Evolutionary conservation across 192 early-diverging fungal genomes (phyloP).

Genomic region (Backusella liffmaniae): DNA sequence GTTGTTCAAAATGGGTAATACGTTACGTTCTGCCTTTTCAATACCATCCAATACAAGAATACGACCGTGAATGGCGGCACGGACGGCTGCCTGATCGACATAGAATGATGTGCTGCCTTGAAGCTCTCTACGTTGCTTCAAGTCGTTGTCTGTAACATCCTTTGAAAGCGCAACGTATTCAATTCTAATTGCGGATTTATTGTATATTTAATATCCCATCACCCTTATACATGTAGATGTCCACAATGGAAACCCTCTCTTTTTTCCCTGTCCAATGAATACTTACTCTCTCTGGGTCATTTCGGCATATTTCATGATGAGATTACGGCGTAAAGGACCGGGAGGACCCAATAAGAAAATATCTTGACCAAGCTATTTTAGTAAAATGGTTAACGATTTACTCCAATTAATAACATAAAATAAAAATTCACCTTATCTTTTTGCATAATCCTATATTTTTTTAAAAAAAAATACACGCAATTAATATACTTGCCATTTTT

Average conservation of each 20-base stretch:
- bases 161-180: constrained; percentile 75
- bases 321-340: constrained; percentile 60
- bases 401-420: not conserved
- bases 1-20: constrained; percentile 83
- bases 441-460: constrained; percentile 74
- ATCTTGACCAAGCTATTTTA: constrained; percentile 63
- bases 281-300: constrained; percentile 54
- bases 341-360: constrained; percentile 81
- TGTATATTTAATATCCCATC: not conserved
- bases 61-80: constrained; percentile 60
- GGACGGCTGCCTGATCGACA: constrained; percentile 58
- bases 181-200: constrained; percentile 31
- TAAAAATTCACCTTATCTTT: constrained; percentile 56
- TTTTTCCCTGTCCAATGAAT: too few relatives aligned
- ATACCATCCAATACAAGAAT: constrained; percentile 66
- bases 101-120: constrained; percentile 58
- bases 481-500: not conserved
- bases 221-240: too few relatives aligned
- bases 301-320: constrained; percentile 72
- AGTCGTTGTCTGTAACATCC: constrained; percentile 75
- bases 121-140: constrained; percentile 82
- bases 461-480: not conserved
- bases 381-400: not conserved
- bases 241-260: too few relatives aligned
- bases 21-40: constrained; percentile 83